Conservation (phyloP, 2,329 filamentous ascomycete species). For the Monilinia vaccinii-corymbosi region DNA sequence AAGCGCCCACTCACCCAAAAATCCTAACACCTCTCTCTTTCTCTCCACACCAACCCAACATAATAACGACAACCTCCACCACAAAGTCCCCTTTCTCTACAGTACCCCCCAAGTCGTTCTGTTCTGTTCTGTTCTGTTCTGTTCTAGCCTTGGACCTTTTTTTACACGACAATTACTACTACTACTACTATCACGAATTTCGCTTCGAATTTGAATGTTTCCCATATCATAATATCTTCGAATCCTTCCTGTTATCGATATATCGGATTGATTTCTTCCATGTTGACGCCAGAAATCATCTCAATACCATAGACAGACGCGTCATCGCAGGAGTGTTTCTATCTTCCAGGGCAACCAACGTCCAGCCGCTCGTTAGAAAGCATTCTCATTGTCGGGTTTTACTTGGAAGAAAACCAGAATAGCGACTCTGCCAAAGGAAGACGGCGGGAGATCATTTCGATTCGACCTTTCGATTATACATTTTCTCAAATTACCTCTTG, state of each 20-base stretch:
- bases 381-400: background rate
- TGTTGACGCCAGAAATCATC: conserved; percentile 16
- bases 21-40: background rate
- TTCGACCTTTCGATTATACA: background rate
- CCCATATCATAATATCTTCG: conserved; percentile 21
- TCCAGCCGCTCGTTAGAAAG: conserved; percentile 27
- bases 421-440: background rate
- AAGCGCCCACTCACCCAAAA: background rate
- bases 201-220: background rate
- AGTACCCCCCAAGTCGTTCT: background rate
- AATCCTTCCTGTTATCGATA: conserved; percentile 16
- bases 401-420: conserved; percentile 3
- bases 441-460: background rate
- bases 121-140: too few relatives aligned
- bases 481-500: background rate
- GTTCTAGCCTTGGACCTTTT: background rate
- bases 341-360: conserved; percentile 24
- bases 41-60: background rate
- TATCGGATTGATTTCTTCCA: conserved; percentile 7
- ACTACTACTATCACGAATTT: background rate
- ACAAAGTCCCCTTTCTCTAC: background rate
- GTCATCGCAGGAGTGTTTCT: conserved; percentile 23
- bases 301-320: conserved; percentile 20
- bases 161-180: background rate
- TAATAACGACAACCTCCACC: conserved; percentile 6